A percentile compares a stretch with the other conserved stretches of the same genome.
These are phyloP conservation scores for Hanseniaspora clermontiae DNA, from an alignment of 805 yeast genomes.

Conservation along the genomic window DNA sequence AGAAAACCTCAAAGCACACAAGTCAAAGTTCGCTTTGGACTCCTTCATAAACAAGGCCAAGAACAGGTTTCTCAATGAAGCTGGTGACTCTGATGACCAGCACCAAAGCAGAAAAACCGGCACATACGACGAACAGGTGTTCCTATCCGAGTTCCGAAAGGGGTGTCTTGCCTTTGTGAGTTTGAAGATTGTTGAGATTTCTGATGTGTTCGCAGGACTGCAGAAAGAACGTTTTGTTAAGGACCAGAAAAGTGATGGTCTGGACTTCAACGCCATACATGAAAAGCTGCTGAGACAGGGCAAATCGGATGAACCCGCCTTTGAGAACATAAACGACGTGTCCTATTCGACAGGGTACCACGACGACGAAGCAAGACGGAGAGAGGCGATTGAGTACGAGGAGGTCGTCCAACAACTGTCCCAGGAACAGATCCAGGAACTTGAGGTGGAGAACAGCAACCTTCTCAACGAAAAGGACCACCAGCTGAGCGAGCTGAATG, in stretches of 20 bases:
- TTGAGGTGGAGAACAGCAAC: slow-evolving; percentile 48
- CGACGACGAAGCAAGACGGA: slow-evolving; percentile 21
- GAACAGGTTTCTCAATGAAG: slow-evolving; percentile 14
- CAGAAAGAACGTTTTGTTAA: slow-evolving; percentile 21
- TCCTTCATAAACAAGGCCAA: slow-evolving; percentile 18
- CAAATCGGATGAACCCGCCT: slow-evolving; percentile 14
- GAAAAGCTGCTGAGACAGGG: slow-evolving; percentile 19
- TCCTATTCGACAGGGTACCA: slow-evolving; percentile 18
- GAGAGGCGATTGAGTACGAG: slow-evolving; percentile 28
- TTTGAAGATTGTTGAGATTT: slow-evolving; percentile 17
- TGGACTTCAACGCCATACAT: slow-evolving; percentile 20
- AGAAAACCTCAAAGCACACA: slow-evolving; percentile 16
- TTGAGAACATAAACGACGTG: slow-evolving; percentile 27
- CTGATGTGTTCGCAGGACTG: slow-evolving; percentile 18
- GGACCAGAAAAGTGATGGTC: slow-evolving; percentile 22
- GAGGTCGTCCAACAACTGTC: slow-evolving; percentile 28
- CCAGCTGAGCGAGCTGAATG: slow-evolving; percentile 47
- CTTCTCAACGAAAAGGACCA: slow-evolving; percentile 42
- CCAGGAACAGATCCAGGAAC: slow-evolving; percentile 45
- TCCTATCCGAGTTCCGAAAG: slow-evolving; percentile 17
- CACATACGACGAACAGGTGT: background rate
- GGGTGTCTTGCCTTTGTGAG: slow-evolving; percentile 21
- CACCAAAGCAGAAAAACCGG: slow-evolving; percentile 1
- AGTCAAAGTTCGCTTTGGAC: slow-evolving; percentile 19
- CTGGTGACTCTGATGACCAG: slow-evolving; percentile 17